A percentile compares a stretch with the other conserved stretches of the same genome.
phyloP scores from a whole-genome alignment of 371 early-diverging fungal genomes.

The Mucor mucedo region DNA sequence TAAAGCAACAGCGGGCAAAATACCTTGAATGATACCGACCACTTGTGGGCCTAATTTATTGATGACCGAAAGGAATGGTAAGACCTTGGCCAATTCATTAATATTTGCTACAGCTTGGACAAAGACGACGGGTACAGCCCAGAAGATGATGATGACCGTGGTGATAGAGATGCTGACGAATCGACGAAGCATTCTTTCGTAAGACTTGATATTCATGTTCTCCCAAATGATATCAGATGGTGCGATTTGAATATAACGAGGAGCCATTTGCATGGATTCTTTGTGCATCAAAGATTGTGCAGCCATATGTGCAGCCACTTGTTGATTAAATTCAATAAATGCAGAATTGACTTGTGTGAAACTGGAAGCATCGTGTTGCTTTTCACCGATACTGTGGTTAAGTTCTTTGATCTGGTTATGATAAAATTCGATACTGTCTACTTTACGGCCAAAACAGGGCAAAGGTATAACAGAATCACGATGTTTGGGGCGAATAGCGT shows the following conservation, averaged over 20 bases:
- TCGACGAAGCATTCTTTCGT: constrained; percentile 61
- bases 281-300: constrained; percentile 74
- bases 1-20: constrained; percentile 76
- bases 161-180: constrained; percentile 52
- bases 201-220: constrained; percentile 69
- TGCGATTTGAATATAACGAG: constrained; percentile 68
- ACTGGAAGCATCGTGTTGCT: constrained; percentile 29
- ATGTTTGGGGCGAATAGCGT: constrained; percentile 65
- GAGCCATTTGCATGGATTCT: constrained; percentile 70
- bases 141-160: constrained; percentile 67
- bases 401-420: constrained; percentile 56
- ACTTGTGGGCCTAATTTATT: constrained; percentile 39
- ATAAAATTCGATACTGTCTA: constrained; percentile 70
- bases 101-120: constrained; percentile 70
- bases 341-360: constrained; percentile 63
- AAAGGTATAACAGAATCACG: constrained; percentile 54
- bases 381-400: constrained; percentile 57
- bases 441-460: constrained; percentile 64
- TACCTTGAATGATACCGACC: constrained; percentile 77
- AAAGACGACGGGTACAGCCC: constrained; percentile 73
- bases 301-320: constrained; percentile 84
- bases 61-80: constrained; percentile 53
- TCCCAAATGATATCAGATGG: constrained; percentile 86
- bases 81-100: constrained; percentile 54
- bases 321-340: constrained; percentile 83